Percentiles rank a stretch among this genome's conserved stretches.
Conservation (phyloP, 208 protist species). For the Acanthamoeba healyi region DNA sequence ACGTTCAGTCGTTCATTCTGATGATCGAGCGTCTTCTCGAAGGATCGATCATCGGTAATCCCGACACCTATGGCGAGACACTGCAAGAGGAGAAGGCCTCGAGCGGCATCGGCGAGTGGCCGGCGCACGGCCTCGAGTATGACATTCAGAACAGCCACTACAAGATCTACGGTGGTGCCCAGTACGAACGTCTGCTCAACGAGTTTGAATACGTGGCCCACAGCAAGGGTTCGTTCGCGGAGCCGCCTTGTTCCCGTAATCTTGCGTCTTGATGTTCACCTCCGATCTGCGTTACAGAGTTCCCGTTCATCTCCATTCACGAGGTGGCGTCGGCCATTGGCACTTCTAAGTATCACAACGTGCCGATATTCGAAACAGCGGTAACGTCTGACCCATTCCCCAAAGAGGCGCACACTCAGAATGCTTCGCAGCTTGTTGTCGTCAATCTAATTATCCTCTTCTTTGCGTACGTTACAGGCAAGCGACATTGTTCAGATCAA, state of each 20-base stretch:
- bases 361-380: constrained; percentile 84
- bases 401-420: too few species aligned
- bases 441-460: not conserved
- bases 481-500: constrained; percentile 80
- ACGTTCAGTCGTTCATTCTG: constrained; percentile 79
- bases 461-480: constrained; percentile 54
- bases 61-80: constrained; percentile 83
- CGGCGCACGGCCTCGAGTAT: constrained; percentile 77
- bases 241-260: not conserved
- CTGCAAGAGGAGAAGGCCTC: constrained; percentile 80
- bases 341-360: constrained; percentile 83
- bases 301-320: constrained; percentile 85
- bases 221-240: not conserved
- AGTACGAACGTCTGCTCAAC: constrained; percentile 86
- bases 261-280: not conserved
- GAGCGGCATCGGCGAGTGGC: constrained; percentile 79
- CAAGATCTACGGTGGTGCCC: constrained; percentile 86
- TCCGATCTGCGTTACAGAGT: constrained; percentile 74
- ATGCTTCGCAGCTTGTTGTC: not conserved
- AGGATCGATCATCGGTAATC: constrained; percentile 85
- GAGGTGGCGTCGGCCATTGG: constrained; percentile 88
- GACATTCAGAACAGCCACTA: constrained; percentile 84
- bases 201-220: constrained; percentile 89
- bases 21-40: constrained; percentile 81
- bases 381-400: constrained; percentile 37